These are phyloP conservation scores for Agaricus bisporus DNA, from an alignment of 768 basidiomycete genomes.

Conservation along the genomic window DNA sequence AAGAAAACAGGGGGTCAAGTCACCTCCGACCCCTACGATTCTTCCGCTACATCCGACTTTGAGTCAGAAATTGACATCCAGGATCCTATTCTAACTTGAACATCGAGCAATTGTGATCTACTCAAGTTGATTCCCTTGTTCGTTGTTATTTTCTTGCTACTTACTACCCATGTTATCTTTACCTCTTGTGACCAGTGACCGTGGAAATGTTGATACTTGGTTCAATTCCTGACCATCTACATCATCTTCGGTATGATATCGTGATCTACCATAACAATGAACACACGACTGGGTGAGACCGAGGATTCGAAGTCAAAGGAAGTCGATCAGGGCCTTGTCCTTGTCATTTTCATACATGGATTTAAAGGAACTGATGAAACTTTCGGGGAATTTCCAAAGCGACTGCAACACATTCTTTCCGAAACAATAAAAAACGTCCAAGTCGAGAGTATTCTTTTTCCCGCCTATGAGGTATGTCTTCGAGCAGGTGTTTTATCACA, in stretches of 20 bases:
- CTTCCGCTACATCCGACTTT: background rate
- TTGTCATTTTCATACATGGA: conserved; percentile 79
- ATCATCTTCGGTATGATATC: background rate
- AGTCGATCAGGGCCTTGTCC: conserved; percentile 38
- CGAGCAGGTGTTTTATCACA: conserved; percentile 1
- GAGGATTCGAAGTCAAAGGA: conserved; percentile 15
- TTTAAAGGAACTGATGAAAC: conserved; percentile 61
- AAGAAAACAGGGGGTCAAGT: background rate
- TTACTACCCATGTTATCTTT: no score
- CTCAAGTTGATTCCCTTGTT: no score
- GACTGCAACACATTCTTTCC: conserved; percentile 70
- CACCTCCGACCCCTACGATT: background rate
- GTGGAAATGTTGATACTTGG: background rate
- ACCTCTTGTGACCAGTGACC: no score
- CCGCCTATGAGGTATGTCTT: conserved; percentile 74
- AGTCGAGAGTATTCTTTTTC: conserved; percentile 79
- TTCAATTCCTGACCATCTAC: background rate
- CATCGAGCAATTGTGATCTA: background rate
- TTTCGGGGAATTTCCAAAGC: conserved; percentile 71
- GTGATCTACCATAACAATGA: background rate
- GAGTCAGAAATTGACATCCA: background rate
- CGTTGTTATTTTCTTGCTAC: no score
- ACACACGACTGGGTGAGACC: background rate
- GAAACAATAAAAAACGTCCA: conserved; percentile 49
- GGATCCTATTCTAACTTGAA: background rate